These are phyloP conservation scores for Diutina ranongensis DNA, from an alignment of 1,139 yeast species.

Conservation along the genomic window DNA sequence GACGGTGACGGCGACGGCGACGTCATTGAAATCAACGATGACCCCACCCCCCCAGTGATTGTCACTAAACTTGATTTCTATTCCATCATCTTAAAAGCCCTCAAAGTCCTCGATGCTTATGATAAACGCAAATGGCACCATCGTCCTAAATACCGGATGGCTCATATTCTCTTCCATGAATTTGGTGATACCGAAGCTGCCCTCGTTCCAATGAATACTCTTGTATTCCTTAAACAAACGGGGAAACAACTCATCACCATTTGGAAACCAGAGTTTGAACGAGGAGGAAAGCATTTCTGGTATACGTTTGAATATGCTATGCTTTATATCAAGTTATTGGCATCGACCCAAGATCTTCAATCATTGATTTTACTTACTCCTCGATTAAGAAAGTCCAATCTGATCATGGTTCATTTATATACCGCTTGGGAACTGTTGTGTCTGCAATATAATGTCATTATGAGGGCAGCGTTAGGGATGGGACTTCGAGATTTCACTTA, in stretches of 20 bases:
- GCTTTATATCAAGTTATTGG: conserved; percentile 49
- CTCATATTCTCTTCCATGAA: conserved; percentile 48
- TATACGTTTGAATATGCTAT: conserved; percentile 62
- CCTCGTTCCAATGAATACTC: conserved; percentile 45
- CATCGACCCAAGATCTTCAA: conserved; percentile 43
- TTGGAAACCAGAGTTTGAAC: conserved; percentile 88
- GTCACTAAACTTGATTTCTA: neutral
- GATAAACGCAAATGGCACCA: conserved; percentile 94
- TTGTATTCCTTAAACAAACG: conserved; percentile 56
- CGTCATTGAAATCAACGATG: neutral
- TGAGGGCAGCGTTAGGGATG: conserved; percentile 34
- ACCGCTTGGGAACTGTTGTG: conserved; percentile 57
- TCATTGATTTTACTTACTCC: conserved; percentile 51
- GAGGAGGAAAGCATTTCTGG: conserved; percentile 87
- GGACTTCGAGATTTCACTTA: conserved; percentile 23
- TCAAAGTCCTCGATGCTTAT: conserved; percentile 29
- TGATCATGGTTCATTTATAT: conserved; percentile 56
- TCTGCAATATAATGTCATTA: conserved; percentile 35
- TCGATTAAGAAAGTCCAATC: conserved; percentile 62
- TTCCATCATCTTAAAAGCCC: conserved; percentile 15
- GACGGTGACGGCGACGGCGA: neutral
- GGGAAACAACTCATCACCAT: conserved; percentile 69
- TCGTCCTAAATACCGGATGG: conserved; percentile 66
- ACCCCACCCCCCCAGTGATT: neutral
- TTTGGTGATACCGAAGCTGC: conserved; percentile 44